phyloP scores from a whole-genome alignment of 2,329 filamentous ascomycete genomes.

The Stagonosporopsis chrysanthemi region DNA sequence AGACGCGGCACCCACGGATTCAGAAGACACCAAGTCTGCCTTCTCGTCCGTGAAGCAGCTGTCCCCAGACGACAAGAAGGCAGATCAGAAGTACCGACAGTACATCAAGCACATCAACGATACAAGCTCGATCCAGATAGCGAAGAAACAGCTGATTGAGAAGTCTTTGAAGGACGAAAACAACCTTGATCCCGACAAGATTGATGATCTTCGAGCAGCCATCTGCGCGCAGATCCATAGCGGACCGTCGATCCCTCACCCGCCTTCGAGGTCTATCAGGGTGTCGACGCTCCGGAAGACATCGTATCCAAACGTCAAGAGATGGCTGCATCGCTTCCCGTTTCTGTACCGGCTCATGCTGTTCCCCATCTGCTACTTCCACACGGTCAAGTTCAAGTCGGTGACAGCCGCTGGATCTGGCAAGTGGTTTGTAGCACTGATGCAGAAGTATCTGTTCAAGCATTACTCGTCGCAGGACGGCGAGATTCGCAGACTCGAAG shows the following conservation, averaged over 20 bases:
- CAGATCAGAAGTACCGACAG: constrained; percentile 53
- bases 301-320: constrained; percentile 50
- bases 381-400: constrained; percentile 59
- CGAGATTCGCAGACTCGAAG: constrained; percentile 57
- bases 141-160: constrained; percentile 34
- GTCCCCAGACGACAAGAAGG: constrained; percentile 55
- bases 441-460: constrained; percentile 60
- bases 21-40: constrained; percentile 42
- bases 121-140: constrained; percentile 41
- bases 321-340: constrained; percentile 59
- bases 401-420: constrained; percentile 61
- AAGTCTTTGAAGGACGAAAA: constrained; percentile 38
- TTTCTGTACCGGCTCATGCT: constrained; percentile 59
- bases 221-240: constrained; percentile 59
- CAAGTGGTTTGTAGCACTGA: constrained; percentile 57
- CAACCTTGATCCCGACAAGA: constrained; percentile 49
- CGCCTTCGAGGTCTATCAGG: constrained; percentile 57
- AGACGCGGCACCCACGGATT: constrained; percentile 45
- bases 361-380: constrained; percentile 60
- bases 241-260: constrained; percentile 59
- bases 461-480: constrained; percentile 54
- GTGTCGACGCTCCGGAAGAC: constrained; percentile 59
- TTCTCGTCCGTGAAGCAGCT: constrained; percentile 53
- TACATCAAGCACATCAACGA: constrained; percentile 48
- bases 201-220: constrained; percentile 56